A percentile compares a stretch with the other conserved stretches of the same genome.
phyloP scores from a whole-genome alignment of 2,329 filamentous ascomycete genomes.

The Fusarium dimerum region DNA sequence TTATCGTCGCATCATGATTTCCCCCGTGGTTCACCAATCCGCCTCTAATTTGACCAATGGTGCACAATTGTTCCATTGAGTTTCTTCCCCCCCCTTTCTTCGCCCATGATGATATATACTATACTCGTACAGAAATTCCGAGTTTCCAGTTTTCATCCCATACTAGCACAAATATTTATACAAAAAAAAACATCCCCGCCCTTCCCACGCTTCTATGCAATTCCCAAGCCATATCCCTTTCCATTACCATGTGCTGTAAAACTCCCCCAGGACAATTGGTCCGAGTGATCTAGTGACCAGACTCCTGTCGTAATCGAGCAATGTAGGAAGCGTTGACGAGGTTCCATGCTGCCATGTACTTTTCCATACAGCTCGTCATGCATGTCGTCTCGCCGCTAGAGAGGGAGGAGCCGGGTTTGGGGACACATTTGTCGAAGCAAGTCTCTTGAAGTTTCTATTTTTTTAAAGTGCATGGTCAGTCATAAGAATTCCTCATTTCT shows the following conservation, averaged over 20 bases:
- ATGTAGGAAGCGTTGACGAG: conserved; percentile 70
- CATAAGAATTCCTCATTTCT: not conserved
- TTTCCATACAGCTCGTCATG: conserved; percentile 77
- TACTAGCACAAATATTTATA: no score
- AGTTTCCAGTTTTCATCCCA: no score
- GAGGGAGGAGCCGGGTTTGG: conserved; percentile 67
- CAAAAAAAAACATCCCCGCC: conserved; percentile 22
- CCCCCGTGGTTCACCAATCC: no score
- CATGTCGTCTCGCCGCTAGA: conserved; percentile 70
- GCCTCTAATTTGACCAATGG: no score
- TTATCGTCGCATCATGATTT: conserved; percentile 6
- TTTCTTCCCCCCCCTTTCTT: conserved; percentile 19
- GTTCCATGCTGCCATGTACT: conserved; percentile 83
- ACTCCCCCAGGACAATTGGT: not conserved
- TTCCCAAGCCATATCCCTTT: not conserved
- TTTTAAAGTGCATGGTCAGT: not conserved
- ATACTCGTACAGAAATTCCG: conserved; percentile 19
- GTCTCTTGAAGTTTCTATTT: conserved; percentile 75
- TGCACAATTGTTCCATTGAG: conserved; percentile 4
- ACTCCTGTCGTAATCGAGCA: conserved; percentile 61
- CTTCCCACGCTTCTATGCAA: not conserved
- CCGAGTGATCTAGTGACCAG: conserved; percentile 17
- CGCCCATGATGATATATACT: conserved; percentile 1
- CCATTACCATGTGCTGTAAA: no score
- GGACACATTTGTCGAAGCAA: conserved; percentile 78